phyloP scores from a whole-genome alignment of 139 green algal species.

The Picochlorum sp. region DNA sequence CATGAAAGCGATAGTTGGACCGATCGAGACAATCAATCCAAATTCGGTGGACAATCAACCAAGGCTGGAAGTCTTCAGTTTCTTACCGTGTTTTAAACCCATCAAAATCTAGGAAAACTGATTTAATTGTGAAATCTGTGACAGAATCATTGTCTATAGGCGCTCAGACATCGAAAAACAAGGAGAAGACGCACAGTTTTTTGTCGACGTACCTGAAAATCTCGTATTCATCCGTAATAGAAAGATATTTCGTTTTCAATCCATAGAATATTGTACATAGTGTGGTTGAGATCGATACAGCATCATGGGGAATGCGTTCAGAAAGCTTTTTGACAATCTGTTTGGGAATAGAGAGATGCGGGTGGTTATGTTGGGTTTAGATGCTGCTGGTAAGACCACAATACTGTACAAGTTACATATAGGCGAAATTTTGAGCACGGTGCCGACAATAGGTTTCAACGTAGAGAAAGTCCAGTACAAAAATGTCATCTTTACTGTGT shows the following conservation, averaged over 20 bases:
- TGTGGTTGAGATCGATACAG: too few relatives aligned
- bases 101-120: too few relatives aligned
- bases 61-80: too few relatives aligned
- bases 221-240: background rate
- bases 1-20: too few relatives aligned
- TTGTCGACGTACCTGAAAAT: background rate
- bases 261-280: slow-evolving; percentile 1
- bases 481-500: slow-evolving; percentile 92
- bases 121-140: too few relatives aligned
- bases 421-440: slow-evolving; percentile 83
- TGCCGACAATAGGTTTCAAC: slow-evolving; percentile 94
- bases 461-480: slow-evolving; percentile 96
- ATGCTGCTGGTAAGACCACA: slow-evolving; percentile 97
- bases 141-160: too few relatives aligned
- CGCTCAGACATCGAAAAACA: too few relatives aligned
- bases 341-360: slow-evolving; percentile 91
- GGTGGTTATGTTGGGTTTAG: slow-evolving; percentile 85
- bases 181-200: too few relatives aligned
- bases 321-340: slow-evolving; percentile 69
- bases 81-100: too few relatives aligned
- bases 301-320: slow-evolving; percentile 57
- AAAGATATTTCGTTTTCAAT: background rate
- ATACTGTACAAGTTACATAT: slow-evolving; percentile 99
- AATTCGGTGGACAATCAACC: too few relatives aligned
- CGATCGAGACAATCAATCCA: too few relatives aligned